Conservation (phyloP, 148 eudicot species). For the Rhododendron kiyosumense region DNA sequence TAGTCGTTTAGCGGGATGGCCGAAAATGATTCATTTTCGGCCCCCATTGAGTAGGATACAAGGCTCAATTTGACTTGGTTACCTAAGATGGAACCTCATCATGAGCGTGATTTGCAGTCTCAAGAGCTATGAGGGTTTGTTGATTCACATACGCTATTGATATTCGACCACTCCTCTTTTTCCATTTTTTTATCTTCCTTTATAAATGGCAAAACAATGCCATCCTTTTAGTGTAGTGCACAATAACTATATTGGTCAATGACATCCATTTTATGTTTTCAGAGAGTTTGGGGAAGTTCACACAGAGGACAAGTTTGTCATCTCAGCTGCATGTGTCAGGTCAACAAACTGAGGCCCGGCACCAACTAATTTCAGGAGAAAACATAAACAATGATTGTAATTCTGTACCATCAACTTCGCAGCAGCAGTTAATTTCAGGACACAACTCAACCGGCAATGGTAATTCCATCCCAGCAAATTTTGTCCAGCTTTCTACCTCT, state of each 20-base stretch:
- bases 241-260: background rate
- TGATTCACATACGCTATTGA: background rate
- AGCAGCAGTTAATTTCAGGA: background rate
- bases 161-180: background rate
- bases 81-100: too few relatives aligned
- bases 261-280: background rate
- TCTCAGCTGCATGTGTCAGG: background rate
- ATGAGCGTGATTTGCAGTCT: too few relatives aligned
- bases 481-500: constrained; percentile 1
- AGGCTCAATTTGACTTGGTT: background rate
- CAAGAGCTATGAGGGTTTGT: background rate
- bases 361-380: background rate
- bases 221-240: background rate
- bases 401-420: background rate
- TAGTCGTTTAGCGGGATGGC: background rate
- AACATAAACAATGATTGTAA: background rate
- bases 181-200: background rate
- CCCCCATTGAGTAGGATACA: background rate
- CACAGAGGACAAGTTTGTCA: background rate
- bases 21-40: background rate
- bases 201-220: background rate
- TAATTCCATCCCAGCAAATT: background rate
- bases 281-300: constrained; percentile 4
- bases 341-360: background rate
- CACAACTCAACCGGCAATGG: background rate